phyloP scores from a whole-genome alignment of 176 grass and related monocot species.

The Cenchrus purpureus region DNA sequence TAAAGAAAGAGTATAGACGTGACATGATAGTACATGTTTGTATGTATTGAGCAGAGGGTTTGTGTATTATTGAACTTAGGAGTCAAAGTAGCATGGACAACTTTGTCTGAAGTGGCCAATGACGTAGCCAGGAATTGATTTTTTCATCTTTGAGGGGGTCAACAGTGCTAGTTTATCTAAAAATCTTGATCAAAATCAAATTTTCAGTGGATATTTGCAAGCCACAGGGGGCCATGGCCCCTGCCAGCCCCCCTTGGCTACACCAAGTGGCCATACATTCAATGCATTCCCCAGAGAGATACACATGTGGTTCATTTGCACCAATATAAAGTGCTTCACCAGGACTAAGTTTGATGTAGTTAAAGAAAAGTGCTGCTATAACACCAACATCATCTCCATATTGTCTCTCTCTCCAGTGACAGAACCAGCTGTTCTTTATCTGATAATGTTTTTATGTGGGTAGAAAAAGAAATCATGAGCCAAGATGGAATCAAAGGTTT shows the following conservation, averaged over 20 bases:
- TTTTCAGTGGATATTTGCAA: no score
- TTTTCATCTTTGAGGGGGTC: no score
- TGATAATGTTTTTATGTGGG: conserved; percentile 70
- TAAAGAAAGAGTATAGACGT: conserved; percentile 1
- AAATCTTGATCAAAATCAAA: no score
- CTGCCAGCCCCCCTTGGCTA: no score
- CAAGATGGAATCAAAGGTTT: not conserved
- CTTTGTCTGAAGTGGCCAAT: conserved; percentile 54
- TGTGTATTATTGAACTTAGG: conserved; percentile 79
- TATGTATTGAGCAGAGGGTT: conserved; percentile 91
- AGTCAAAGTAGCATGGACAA: conserved; percentile 88
- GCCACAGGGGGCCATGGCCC: no score
- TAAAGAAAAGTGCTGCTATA: conserved; percentile 73
- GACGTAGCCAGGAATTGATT: no score
- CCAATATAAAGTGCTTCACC: conserved; percentile 14
- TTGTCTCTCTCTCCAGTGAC: conserved; percentile 54
- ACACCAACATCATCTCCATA: conserved; percentile 81
- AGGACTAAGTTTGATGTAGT: conserved; percentile 79
- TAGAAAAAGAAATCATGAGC: not conserved
- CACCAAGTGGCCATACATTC: conserved; percentile 82
- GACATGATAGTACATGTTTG: conserved; percentile 56
- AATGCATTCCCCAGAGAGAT: conserved; percentile 83
- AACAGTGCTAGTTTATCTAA: no score
- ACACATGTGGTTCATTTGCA: conserved; percentile 86
- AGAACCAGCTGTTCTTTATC: conserved; percentile 79